A percentile compares a stretch with the other conserved stretches of the same genome.
These are phyloP conservation scores for Pyracantha coccinea DNA, from an alignment of 331 rosid genomes.

Conservation along the genomic window DNA sequence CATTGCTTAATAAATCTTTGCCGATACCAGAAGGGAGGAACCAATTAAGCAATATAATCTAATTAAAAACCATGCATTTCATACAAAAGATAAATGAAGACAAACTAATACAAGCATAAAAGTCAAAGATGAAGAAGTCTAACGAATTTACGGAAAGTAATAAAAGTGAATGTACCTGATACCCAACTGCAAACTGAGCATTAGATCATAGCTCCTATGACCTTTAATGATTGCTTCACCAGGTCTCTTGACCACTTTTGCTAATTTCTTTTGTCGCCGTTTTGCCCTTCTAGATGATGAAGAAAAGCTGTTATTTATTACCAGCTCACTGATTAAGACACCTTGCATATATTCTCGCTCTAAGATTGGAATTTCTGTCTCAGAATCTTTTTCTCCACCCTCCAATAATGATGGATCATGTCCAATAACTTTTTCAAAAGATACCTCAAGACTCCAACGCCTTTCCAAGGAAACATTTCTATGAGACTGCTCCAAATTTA, in stretches of 20 bases:
- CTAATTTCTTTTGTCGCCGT: conserved; percentile 66
- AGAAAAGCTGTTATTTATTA: conserved; percentile 62
- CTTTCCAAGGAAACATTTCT: conserved; percentile 86
- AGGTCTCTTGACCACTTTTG: conserved; percentile 72
- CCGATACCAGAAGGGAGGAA: background rate
- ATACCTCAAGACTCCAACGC: conserved; percentile 99
- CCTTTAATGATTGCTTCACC: conserved; percentile 97
- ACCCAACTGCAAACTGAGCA: conserved; percentile 99
- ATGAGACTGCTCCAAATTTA: conserved; percentile 77
- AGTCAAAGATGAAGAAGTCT: conserved; percentile 6
- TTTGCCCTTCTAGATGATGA: conserved; percentile 54
- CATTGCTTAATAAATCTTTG: background rate
- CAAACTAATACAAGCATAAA: conserved; percentile 5
- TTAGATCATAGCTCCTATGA: conserved; percentile 92
- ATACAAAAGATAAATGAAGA: conserved; percentile 7
- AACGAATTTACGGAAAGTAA: background rate
- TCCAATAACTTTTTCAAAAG: conserved; percentile 83
- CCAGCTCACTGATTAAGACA: conserved; percentile 87
- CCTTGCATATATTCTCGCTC: conserved; percentile 99
- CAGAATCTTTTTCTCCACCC: conserved; percentile 39
- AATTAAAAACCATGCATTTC: background rate
- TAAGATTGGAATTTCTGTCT: conserved; percentile 50
- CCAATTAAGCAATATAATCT: background rate
- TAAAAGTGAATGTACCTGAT: conserved; percentile 58
- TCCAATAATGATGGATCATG: conserved; percentile 49